Evolutionary conservation across 441 rosid species (phyloP).

Genomic region (Theobroma grandiflorum): DNA sequence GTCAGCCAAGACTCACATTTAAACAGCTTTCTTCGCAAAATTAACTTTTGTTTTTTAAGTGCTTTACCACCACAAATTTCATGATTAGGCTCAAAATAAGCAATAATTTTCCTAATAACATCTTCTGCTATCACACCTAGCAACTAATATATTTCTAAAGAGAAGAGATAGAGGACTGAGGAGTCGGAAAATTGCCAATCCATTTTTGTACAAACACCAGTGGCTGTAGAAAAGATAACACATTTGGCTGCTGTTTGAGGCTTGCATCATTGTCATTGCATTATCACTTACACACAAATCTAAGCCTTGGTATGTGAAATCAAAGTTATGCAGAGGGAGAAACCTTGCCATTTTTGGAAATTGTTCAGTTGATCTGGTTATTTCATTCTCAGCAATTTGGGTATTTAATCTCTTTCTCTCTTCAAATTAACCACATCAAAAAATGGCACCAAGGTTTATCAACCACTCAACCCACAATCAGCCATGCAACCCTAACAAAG

Average conservation of each 20-base stretch:
- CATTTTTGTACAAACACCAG: not conserved
- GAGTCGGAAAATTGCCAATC: not conserved
- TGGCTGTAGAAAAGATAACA: not conserved
- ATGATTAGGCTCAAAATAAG: constrained; percentile 55
- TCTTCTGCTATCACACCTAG: constrained; percentile 78
- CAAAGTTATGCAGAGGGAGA: not conserved
- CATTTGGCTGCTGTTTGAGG: not conserved
- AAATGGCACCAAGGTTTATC: not conserved
- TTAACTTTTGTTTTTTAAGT: constrained; percentile 44
- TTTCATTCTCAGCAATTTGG: not conserved
- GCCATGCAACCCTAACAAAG: not conserved
- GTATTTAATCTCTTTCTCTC: not conserved
- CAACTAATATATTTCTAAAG: constrained; percentile 23
- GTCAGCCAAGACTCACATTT: constrained; percentile 74
- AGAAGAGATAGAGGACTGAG: not conserved
- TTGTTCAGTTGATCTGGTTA: not conserved
- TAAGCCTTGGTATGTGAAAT: constrained; percentile 13
- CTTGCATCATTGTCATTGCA: not conserved
- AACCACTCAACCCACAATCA: not conserved
- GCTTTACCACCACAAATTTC: constrained; percentile 43
- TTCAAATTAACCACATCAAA: not conserved
- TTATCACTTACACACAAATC: not conserved
- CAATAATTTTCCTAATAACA: constrained; percentile 56
- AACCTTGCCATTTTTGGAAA: not conserved
- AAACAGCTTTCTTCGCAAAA: constrained; percentile 58